A percentile compares a stretch with the other conserved stretches of the same genome.
Conservation (phyloP, 2,329 filamentous ascomycete species). For the Diaporthe caulivora region DNA sequence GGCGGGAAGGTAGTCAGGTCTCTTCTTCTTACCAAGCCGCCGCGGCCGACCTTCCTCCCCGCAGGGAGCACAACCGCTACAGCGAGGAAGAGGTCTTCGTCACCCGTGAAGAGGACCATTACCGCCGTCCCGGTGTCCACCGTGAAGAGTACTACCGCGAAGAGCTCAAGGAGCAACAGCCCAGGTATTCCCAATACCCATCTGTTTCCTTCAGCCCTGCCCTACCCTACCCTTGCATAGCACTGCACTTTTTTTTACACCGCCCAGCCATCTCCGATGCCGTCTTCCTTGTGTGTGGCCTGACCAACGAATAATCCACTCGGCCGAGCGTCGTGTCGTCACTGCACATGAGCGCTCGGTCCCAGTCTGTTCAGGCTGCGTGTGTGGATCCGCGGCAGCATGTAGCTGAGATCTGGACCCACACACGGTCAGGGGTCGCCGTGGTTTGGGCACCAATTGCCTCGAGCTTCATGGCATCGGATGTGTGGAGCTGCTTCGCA, state of each 20-base stretch:
- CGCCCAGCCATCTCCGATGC: not conserved
- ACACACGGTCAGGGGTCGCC: slow-evolving; percentile 18
- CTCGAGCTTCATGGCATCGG: slow-evolving; percentile 24
- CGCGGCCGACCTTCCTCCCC: slow-evolving; percentile 73
- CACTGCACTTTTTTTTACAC: not conserved
- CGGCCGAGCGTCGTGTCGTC: slow-evolving; percentile 28
- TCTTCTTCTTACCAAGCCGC: slow-evolving; percentile 77
- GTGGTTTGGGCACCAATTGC: slow-evolving; percentile 22
- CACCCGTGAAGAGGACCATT: slow-evolving; percentile 81
- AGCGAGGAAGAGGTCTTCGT: slow-evolving; percentile 88
- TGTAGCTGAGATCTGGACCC: slow-evolving; percentile 31
- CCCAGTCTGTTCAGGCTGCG: slow-evolving; percentile 17
- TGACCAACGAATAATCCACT: not conserved
- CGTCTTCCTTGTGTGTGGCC: not conserved
- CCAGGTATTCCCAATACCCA: slow-evolving; percentile 41
- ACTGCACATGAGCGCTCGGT: slow-evolving; percentile 30
- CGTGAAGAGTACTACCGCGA: slow-evolving; percentile 64
- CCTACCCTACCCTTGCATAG: not conserved
- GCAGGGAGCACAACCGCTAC: slow-evolving; percentile 65
- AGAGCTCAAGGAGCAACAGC: slow-evolving; percentile 55
- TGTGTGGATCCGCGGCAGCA: slow-evolving; percentile 21
- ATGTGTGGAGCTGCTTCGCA: slow-evolving; percentile 17
- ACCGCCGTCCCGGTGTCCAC: slow-evolving; percentile 77
- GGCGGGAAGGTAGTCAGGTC: slow-evolving; percentile 89
- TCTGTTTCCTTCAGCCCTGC: slow-evolving; percentile 32